These are phyloP conservation scores for Botrytis squamosa DNA, from an alignment of 2,329 filamentous ascomycete species.

Conservation along the genomic window DNA sequence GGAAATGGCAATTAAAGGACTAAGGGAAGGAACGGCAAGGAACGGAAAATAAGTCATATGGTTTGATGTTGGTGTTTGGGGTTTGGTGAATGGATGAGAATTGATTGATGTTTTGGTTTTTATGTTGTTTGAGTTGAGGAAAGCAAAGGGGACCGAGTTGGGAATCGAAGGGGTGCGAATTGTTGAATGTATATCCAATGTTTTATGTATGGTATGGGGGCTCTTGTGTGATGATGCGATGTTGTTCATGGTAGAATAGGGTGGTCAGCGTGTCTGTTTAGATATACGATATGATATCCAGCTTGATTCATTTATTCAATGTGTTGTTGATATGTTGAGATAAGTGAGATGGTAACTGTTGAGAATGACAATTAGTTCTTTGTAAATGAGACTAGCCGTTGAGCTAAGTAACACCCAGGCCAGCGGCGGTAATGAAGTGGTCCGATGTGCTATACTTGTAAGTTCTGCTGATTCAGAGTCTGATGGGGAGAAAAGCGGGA, in stretches of 20 bases:
- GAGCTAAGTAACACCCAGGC: not conserved
- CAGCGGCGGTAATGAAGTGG: not conserved
- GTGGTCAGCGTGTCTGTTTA: not conserved
- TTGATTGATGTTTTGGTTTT: not conserved
- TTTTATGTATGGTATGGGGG: conserved; percentile 5
- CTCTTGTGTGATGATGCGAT: not conserved
- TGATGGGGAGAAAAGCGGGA: not conserved
- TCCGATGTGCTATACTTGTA: not conserved
- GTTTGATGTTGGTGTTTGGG: conserved; percentile 10
- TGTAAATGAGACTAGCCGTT: not conserved
- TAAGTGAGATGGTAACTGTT: not conserved
- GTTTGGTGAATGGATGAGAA: not conserved
- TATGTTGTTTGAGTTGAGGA: not conserved
- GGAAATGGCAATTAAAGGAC: not conserved
- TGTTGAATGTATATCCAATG: conserved; percentile 8
- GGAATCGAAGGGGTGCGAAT: not conserved
- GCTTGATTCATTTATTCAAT: not conserved
- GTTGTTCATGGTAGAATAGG: not conserved
- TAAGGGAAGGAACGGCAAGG: not conserved
- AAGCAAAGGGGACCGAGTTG: not conserved
- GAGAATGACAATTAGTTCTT: not conserved
- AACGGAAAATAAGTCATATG: conserved; percentile 6
- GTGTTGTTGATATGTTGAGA: not conserved
- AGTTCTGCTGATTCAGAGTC: not conserved
- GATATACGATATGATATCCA: not conserved